phyloP scores from a whole-genome alignment of 306 rosid genomes.

The Hippophae rhamnoides region DNA sequence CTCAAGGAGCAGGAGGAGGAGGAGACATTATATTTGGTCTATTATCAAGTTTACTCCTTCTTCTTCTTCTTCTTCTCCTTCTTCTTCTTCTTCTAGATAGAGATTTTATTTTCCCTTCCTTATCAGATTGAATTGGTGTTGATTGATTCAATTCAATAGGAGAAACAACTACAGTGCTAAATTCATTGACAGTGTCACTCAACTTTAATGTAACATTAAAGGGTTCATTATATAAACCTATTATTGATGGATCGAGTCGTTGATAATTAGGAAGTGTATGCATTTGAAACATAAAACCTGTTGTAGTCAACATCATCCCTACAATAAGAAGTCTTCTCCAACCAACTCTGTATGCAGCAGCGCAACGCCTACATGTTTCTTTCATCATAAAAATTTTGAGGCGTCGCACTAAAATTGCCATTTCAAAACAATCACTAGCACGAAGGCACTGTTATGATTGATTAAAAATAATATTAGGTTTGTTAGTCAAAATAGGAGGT shows the following conservation, averaged over 20 bases:
- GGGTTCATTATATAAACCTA: constrained; percentile 16
- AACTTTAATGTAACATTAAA: constrained; percentile 21
- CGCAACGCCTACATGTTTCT: constrained; percentile 33
- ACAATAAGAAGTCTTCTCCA: constrained; percentile 45
- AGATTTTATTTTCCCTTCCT: constrained; percentile 15
- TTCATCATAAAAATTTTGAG: constrained; percentile 26
- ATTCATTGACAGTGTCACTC: constrained; percentile 21
- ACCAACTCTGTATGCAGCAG: constrained; percentile 33
- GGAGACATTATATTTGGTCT: background rate
- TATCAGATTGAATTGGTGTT: too few relatives aligned
- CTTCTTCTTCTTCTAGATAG: constrained; percentile 20
- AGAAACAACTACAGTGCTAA: constrained; percentile 19
- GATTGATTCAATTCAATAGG: constrained; percentile 23
- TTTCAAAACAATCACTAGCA: constrained; percentile 20
- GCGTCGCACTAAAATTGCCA: constrained; percentile 28
- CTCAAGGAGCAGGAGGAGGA: constrained; percentile 19
- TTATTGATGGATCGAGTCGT: constrained; percentile 20
- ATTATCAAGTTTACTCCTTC: constrained; percentile 3
- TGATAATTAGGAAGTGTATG: constrained; percentile 32
- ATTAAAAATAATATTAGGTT: too few relatives aligned
- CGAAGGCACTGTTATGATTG: too few relatives aligned
- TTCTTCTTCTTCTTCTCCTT: constrained; percentile 31
- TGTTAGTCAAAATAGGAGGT: too few relatives aligned
- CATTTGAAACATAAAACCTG: constrained; percentile 47
- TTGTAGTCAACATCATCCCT: constrained; percentile 40